Conservation (phyloP, 1,139 yeast species). For the Zygosaccharomyces pseudobailii region DNA sequence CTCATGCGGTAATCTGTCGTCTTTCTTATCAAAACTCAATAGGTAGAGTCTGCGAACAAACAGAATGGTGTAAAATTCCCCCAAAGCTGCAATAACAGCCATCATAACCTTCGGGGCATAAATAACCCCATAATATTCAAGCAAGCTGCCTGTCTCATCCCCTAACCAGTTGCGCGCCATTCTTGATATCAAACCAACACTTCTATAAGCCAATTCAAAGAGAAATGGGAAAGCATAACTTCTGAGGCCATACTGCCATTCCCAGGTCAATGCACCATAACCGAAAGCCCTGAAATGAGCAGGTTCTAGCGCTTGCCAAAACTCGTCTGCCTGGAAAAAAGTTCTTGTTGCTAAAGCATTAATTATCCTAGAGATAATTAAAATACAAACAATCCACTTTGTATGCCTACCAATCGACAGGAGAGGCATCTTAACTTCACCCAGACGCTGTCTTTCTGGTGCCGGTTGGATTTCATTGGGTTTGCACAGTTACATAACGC, state of each 20-base stretch:
- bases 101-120: conserved; percentile 61
- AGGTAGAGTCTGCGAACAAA: conserved; percentile 39
- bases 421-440: background rate
- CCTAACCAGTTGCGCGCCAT: background rate
- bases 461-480: background rate
- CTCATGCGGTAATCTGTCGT: conserved; percentile 29
- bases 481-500: background rate
- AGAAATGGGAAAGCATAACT: conserved; percentile 77
- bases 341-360: conserved; percentile 65
- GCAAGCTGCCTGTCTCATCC: background rate
- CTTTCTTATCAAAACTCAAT: conserved; percentile 30
- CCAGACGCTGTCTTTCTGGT: background rate
- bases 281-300: conserved; percentile 75
- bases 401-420: background rate
- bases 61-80: conserved; percentile 57
- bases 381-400: conserved; percentile 1
- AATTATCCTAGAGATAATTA: conserved; percentile 44
- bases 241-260: conserved; percentile 74
- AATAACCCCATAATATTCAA: conserved; percentile 37
- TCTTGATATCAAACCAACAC: conserved; percentile 6
- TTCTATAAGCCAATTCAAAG: conserved; percentile 38
- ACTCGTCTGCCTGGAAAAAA: conserved; percentile 95
- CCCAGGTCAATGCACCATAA: conserved; percentile 90
- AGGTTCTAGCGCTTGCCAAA: conserved; percentile 87
- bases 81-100: conserved; percentile 64